These are phyloP conservation scores for Acacia acuminata DNA, from an alignment of 306 rosid genomes.

Conservation along the genomic window DNA sequence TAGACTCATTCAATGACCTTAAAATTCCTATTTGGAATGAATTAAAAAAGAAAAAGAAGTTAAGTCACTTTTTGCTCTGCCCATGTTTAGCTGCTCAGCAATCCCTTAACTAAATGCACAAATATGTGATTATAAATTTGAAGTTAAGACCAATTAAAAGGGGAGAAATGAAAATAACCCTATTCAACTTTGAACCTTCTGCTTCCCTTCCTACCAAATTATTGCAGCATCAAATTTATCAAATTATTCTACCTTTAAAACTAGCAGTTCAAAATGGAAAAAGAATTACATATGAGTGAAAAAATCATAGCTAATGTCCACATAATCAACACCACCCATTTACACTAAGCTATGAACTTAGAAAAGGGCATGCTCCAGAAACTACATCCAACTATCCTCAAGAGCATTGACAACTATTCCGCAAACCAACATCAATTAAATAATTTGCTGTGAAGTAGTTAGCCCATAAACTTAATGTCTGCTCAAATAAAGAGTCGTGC, in stretches of 20 bases:
- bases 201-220: not conserved
- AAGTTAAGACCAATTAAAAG: not conserved
- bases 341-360: not conserved
- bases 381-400: not conserved
- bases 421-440: not conserved
- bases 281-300: not conserved
- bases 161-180: not conserved
- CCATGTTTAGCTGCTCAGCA: not conserved
- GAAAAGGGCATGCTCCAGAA: not conserved
- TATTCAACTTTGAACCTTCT: not conserved
- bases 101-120: not conserved
- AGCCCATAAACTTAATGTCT: not conserved
- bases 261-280: not conserved
- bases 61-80: not conserved
- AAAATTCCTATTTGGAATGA: not conserved
- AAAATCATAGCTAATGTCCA: not conserved
- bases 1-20: not conserved
- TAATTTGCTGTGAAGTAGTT: not conserved
- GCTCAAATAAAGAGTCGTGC: not conserved
- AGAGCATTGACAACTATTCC: not conserved
- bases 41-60: not conserved
- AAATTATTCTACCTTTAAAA: not conserved
- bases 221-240: not conserved
- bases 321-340: not conserved
- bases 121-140: not conserved